Evolutionary conservation across 2,329 filamentous ascomycete genomes (phyloP).

Genomic region (Xylariales sp.): DNA sequence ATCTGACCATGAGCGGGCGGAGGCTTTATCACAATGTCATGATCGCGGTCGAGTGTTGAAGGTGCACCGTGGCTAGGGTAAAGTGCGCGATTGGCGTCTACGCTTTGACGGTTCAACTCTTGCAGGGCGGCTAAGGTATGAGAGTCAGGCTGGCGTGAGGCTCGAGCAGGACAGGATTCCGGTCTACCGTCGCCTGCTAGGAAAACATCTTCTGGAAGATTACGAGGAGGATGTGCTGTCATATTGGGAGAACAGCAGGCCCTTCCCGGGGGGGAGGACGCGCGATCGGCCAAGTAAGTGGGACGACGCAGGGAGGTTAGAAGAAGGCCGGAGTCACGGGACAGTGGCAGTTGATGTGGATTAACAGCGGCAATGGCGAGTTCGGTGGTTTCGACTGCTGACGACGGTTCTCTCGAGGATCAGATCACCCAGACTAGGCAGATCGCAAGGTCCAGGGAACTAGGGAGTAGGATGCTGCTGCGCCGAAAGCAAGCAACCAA

Average conservation of each 20-base stretch:
- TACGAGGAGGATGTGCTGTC: slow-evolving; percentile 45
- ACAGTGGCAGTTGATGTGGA: slow-evolving; percentile 6
- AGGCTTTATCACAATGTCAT: slow-evolving; percentile 35
- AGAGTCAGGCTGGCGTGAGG: slow-evolving; percentile 38
- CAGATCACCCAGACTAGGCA: slow-evolving; percentile 13
- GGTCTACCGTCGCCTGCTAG: slow-evolving; percentile 40
- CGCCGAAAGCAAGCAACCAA: slow-evolving; percentile 37
- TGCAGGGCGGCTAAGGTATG: slow-evolving; percentile 42
- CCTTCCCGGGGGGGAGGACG: slow-evolving; percentile 20
- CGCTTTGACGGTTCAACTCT: slow-evolving; percentile 46
- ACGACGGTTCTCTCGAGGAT: slow-evolving; percentile 28
- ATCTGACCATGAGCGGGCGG: slow-evolving; percentile 44
- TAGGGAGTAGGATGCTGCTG: slow-evolving; percentile 21
- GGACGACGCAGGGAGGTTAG: slow-evolving; percentile 19
- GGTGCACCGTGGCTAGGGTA: slow-evolving; percentile 33
- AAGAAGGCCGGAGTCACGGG: slow-evolving; percentile 9
- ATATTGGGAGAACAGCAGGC: slow-evolving; percentile 43
- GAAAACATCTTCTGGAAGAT: slow-evolving; percentile 44
- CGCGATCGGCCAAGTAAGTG: slow-evolving; percentile 16
- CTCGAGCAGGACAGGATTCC: slow-evolving; percentile 33
- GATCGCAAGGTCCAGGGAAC: slow-evolving; percentile 42
- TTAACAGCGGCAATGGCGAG: slow-evolving; percentile 36
- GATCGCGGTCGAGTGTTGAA: slow-evolving; percentile 13
- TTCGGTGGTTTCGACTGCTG: slow-evolving; percentile 38
- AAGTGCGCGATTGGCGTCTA: slow-evolving; percentile 43